A percentile compares a stretch with the other conserved stretches of the same genome.
Evolutionary conservation across 164 flowering plant genomes (phyloP).

Genomic region (Houttuynia cordata): DNA sequence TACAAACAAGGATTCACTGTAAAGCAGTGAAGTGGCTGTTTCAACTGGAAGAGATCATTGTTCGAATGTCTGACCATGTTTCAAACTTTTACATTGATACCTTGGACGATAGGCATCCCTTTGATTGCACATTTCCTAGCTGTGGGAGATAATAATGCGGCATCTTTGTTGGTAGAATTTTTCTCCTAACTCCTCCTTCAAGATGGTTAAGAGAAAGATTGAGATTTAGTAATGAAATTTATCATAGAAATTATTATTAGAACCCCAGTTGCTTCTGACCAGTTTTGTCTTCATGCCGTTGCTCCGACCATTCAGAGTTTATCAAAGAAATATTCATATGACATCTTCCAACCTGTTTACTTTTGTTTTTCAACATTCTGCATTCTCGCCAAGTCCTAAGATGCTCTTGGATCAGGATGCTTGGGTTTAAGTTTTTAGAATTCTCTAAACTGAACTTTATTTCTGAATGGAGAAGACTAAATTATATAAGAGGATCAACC

Average conservation of each 20-base stretch:
- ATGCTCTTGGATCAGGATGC: conserved; percentile 37
- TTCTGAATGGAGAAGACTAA: too few relatives aligned
- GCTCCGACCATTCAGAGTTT: conserved; percentile 32
- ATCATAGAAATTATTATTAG: conserved; percentile 30
- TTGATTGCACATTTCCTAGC: conserved; percentile 50
- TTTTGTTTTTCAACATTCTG: conserved; percentile 44
- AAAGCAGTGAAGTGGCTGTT: conserved; percentile 74
- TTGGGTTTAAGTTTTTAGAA: too few relatives aligned
- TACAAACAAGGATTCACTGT: conserved; percentile 37
- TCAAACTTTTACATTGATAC: conserved; percentile 37
- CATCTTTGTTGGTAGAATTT: conserved; percentile 40
- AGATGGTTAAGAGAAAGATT: conserved; percentile 36
- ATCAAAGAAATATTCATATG: conserved; percentile 16
- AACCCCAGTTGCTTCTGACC: conserved; percentile 54
- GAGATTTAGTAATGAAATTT: conserved; percentile 32
- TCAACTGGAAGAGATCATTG: conserved; percentile 60
- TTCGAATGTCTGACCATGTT: conserved; percentile 46
- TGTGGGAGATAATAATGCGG: conserved; percentile 46
- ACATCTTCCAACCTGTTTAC: conserved; percentile 17
- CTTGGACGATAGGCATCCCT: conserved; percentile 16
- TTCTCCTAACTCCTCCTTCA: conserved; percentile 43
- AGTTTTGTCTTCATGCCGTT: conserved; percentile 57
- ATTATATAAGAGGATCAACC: too few relatives aligned
- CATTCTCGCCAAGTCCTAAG: conserved; percentile 36
- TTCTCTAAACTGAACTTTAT: too few relatives aligned